Base-by-base conservation (phyloP, 257 asterid species). In the Forsythia suspensa region DNA sequence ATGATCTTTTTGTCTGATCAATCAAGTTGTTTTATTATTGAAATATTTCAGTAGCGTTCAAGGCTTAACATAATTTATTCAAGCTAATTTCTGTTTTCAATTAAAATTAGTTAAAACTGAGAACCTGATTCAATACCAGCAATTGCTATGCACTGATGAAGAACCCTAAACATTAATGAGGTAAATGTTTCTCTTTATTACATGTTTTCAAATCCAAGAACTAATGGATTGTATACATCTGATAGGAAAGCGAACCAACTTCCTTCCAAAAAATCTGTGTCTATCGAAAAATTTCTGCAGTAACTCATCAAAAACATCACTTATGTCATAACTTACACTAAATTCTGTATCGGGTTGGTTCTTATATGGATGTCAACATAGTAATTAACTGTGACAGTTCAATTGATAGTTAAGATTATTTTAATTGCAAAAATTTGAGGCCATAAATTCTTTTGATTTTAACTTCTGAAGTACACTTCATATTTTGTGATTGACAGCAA, bases 401-500 rank as follows among this genome's bases (percentile, higher is more conserved):
- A 29, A 6, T 44, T 63, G 34, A 3, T 46, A 38, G 40, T 38
- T 59, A 42, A 59, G 74, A 72, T 52, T 36, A 61, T 78, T 71
- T 11, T 51, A 41, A 51, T 80, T 24, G 76, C 63, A 52, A 36
- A 34, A 70, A 72, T 68, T 70, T 71, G 66, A 57, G 80, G 51
- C 16, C 3, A 72, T 18, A 36, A 36, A 42, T 44, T 34, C 66
- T 77, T 71, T 72, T 68, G 59, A 40, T 69, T 68, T 1, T 59
- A 57, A 82, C 70, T 71, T 71, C 76, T 39, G 46, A 73, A 72
- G 10, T 76, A 68, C 71, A 34, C 77, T 76, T 74, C 6, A 73
- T n/a, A 29, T 80, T 84, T 80, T 65, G 77, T 87, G 83, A 80
- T 70, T 55, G 80, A 57, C 97, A 96, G 99, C 98, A 71, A 96